Percentiles rank a stretch among this genome's conserved stretches.
Evolutionary conservation across 108 stramenopile genomes (phyloP).

Genomic region (Pseudonitzschia pungens): DNA sequence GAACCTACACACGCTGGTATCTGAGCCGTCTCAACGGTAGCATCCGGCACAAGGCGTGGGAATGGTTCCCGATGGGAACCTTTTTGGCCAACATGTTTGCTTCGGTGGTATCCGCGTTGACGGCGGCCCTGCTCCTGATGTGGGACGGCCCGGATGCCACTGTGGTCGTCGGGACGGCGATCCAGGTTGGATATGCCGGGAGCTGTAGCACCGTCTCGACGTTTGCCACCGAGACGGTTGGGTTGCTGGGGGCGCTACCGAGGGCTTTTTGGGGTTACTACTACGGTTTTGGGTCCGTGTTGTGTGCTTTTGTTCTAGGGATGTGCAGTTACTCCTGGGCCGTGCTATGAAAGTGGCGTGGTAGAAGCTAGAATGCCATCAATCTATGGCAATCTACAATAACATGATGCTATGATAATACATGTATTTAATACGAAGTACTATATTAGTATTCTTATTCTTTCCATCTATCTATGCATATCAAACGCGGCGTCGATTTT

Average conservation of each 20-base stretch:
- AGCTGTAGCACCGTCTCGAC: conserved; percentile 77
- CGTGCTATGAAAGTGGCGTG: not conserved
- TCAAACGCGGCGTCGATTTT: not conserved
- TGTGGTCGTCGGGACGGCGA: conserved; percentile 14
- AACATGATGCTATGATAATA: no score
- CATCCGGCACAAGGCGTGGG: conserved; percentile 8
- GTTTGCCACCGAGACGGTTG: conserved; percentile 61
- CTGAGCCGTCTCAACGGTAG: conserved; percentile 49
- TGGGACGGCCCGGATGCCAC: conserved; percentile 1
- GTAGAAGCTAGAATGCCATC: not conserved
- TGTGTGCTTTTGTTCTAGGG: not conserved
- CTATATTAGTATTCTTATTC: no score
- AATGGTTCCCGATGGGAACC: conserved; percentile 71
- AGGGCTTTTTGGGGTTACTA: conserved; percentile 5
- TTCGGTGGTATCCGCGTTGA: conserved; percentile 39
- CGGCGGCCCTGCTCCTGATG: conserved; percentile 22
- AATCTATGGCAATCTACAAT: not conserved
- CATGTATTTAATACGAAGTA: no score
- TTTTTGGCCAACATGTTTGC: conserved; percentile 58
- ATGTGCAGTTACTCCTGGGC: not conserved
- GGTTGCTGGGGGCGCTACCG: conserved; percentile 19
- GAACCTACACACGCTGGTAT: conserved; percentile 60
- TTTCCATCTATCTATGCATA: no score
- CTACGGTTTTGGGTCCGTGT: conserved; percentile 8
- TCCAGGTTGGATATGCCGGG: conserved; percentile 63